Percentiles rank a stretch among this genome's conserved stretches.
Evolutionary conservation across 495 filamentous ascomycete species (phyloP).

Genomic region (Trichoderma erinaceum): DNA sequence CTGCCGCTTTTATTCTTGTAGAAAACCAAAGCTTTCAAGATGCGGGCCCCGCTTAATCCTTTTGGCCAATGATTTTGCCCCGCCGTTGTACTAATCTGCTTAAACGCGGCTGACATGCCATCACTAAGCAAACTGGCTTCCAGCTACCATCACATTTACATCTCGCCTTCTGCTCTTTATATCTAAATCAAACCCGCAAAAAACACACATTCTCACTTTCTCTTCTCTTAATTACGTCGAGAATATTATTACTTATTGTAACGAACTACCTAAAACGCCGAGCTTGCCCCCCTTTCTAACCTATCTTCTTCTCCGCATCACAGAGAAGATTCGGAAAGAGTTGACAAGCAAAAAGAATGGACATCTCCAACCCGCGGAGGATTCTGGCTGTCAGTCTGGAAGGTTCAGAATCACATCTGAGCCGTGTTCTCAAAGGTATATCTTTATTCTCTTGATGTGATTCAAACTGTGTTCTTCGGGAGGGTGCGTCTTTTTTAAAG

Average conservation of each 20-base stretch:
- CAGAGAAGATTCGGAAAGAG: neutral
- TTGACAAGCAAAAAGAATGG: slow-evolving; percentile 25
- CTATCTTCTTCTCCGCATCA: neutral
- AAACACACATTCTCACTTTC: too few relatives aligned
- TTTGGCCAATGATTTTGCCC: neutral
- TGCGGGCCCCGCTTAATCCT: neutral
- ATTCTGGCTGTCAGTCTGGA: slow-evolving; percentile 41
- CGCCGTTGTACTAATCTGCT: neutral
- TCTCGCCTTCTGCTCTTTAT: neutral
- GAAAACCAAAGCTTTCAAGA: neutral
- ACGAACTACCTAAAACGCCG: too few relatives aligned
- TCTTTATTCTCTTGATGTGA: slow-evolving; percentile 8
- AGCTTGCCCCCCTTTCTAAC: neutral
- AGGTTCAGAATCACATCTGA: slow-evolving; percentile 34
- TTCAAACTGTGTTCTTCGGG: neutral
- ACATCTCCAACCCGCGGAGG: slow-evolving; percentile 40
- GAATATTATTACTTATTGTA: too few relatives aligned
- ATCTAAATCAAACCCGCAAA: too few relatives aligned
- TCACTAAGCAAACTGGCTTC: neutral
- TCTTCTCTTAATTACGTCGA: too few relatives aligned
- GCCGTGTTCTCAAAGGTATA: slow-evolving; percentile 38
- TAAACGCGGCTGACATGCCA: slow-evolving; percentile 3
- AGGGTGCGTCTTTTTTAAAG: neutral
- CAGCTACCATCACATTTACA: neutral
- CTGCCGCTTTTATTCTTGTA: neutral